phyloP scores from a whole-genome alignment of 257 asterid genomes.

The Rhazya stricta region DNA sequence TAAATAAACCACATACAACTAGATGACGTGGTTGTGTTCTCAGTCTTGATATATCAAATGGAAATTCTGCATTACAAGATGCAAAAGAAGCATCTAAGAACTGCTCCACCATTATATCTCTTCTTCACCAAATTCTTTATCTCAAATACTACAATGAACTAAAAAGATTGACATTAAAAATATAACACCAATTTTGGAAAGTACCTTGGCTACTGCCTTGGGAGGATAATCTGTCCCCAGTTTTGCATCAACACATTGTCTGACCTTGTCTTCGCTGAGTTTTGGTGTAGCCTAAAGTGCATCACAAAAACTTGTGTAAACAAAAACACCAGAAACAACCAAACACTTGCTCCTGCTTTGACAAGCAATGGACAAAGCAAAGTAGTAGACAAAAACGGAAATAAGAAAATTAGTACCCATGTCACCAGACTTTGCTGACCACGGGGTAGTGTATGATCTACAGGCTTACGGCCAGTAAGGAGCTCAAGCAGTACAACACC shows the following conservation, averaged over 20 bases:
- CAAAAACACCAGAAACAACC: background rate
- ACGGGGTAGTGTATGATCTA: slow-evolving; percentile 83
- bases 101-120: background rate
- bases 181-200: background rate
- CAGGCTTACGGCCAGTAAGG: slow-evolving; percentile 85
- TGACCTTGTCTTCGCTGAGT: slow-evolving; percentile 80
- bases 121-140: slow-evolving; percentile 1
- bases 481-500: slow-evolving; percentile 88
- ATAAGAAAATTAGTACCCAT: slow-evolving; percentile 46
- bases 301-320: background rate
- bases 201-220: slow-evolving; percentile 81
- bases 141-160: background rate
- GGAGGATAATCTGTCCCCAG: slow-evolving; percentile 68
- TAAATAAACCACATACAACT: background rate
- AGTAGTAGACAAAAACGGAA: background rate
- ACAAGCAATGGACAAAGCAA: background rate
- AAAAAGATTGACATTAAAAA: background rate
- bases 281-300: slow-evolving; percentile 61
- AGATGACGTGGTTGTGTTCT: background rate
- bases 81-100: background rate
- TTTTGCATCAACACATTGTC: slow-evolving; percentile 63
- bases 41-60: background rate
- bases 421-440: slow-evolving; percentile 83
- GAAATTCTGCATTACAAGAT: background rate
- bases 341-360: background rate